Evolutionary conservation across 2,329 filamentous ascomycete species (phyloP), one percentile per base, ranked within the genome.

Genomic region (Pseudogymnoascus sp.): DNA sequence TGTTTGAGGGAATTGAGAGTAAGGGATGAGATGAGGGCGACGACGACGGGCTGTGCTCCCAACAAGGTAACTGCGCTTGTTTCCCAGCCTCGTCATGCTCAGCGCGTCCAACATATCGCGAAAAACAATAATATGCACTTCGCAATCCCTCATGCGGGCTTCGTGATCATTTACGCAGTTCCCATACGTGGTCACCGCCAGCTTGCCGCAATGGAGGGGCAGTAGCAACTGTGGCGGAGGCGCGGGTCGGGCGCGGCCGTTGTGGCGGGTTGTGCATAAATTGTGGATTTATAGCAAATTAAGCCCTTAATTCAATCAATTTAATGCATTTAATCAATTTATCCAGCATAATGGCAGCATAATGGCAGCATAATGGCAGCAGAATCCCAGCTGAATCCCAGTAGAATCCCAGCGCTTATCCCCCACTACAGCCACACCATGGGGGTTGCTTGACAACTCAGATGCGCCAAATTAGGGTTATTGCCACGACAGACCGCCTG

Each of bases 51-150:
- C 45, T 52, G 45, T 52, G 45, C 45, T 10, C 10, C 13, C 8
- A 2, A 3, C 5, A 26, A 39, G 26, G 9, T 12, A 28, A 7
- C 26, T 13, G n/a, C 2, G 26, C n/a, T 52, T 52, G 45, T 26
- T 52, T 52, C 23, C 26, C 26, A 52, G 45, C 45, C 45, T 52
- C 45, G n/a, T 52, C 45, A 33, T 52, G 45, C 45, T 52, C 45
- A 52, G n/a, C 26, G 45, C 26, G 45, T 19, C 45, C 26, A 52
- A 33, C 15, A 52, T 52, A 7, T 19, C 15, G 45, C n/a, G 9
- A 30, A 52, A 7, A 12, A 52, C n/a, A n/a, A 52, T 52, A 52
- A 52, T 52, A 52, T 52, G 45, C 45, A 52, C 45, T 52, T 52
- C 45, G 45, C 26, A 52, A 52, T 5, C 26, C 4, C 26, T 19